phyloP scores from a whole-genome alignment of 148 eudicot species.

The Hydrangea macrophylla region DNA sequence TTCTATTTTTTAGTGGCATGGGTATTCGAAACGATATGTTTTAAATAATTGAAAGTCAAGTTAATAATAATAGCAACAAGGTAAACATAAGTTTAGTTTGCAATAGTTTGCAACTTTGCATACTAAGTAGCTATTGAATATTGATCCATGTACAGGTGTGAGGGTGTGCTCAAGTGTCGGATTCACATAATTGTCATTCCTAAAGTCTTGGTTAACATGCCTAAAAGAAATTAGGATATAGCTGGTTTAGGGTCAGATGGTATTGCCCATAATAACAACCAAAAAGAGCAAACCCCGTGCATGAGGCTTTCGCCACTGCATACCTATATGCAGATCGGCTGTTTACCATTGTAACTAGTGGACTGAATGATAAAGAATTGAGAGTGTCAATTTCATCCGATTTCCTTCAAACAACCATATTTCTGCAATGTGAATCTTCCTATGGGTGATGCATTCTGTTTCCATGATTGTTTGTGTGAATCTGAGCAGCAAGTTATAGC shows the following conservation, averaged over 20 bases:
- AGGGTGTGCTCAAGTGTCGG: neutral
- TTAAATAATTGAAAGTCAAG: too few relatives aligned
- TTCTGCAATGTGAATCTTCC: neutral
- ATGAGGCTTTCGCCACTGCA: too few relatives aligned
- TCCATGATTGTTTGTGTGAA: too few relatives aligned
- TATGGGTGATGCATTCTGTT: neutral
- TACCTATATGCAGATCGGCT: too few relatives aligned
- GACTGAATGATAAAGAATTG: too few relatives aligned
- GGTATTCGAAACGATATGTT: too few relatives aligned
- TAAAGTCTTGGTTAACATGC: neutral
- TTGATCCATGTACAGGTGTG: neutral
- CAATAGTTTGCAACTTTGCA: neutral
- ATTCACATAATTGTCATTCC: too few relatives aligned
- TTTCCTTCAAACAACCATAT: neutral
- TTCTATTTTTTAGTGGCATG: too few relatives aligned
- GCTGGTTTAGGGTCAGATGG: neutral
- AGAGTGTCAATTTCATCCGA: neutral
- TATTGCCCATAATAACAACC: too few relatives aligned
- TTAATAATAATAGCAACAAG: too few relatives aligned
- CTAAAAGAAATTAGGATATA: neutral
- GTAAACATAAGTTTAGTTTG: too few relatives aligned
- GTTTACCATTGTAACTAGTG: neutral
- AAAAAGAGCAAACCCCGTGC: too few relatives aligned
- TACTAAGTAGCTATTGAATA: neutral
- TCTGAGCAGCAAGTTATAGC: neutral